Evolutionary conservation across 2,329 filamentous ascomycete genomes (phyloP).

Genomic region (Trichophyton verrucosum): DNA sequence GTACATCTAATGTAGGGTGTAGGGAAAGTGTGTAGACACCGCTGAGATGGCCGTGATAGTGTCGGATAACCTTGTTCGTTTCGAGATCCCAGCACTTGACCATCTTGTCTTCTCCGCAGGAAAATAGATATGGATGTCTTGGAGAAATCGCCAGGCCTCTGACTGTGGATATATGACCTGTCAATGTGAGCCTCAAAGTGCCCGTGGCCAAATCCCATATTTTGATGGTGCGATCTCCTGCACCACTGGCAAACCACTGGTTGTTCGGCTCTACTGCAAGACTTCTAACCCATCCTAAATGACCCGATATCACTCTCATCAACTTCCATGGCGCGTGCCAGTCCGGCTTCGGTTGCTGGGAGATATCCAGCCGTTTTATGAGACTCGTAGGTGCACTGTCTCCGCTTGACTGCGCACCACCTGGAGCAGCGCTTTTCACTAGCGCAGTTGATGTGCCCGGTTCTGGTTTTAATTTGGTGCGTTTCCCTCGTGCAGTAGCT

Average conservation of each 20-base stretch:
- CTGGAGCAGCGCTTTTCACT: conserved; percentile 28
- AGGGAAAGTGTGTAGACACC: conserved; percentile 87
- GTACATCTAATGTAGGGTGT: conserved; percentile 88
- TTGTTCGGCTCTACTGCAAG: conserved; percentile 91
- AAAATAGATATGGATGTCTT: conserved; percentile 91
- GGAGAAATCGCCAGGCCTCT: conserved; percentile 85
- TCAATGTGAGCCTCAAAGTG: conserved; percentile 70
- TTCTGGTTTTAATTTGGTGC: conserved; percentile 43
- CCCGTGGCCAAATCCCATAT: conserved; percentile 95
- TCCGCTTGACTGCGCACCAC: conserved; percentile 22
- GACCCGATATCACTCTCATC: conserved; percentile 92
- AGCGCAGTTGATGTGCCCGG: conserved; percentile 49
- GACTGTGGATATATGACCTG: conserved; percentile 88
- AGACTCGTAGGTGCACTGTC: conserved; percentile 46
- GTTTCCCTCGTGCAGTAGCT: conserved; percentile 51
- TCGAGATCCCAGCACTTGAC: conserved; percentile 99
- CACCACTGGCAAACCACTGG: conserved; percentile 92
- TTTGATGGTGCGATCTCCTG: conserved; percentile 93
- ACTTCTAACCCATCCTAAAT: conserved; percentile 85
- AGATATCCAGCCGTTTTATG: conserved; percentile 48
- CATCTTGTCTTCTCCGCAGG: conserved; percentile 98
- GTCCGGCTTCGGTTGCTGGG: conserved; percentile 63
- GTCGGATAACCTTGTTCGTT: conserved; percentile 97
- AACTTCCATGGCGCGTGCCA: conserved; percentile 99
- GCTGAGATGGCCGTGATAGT: conserved; percentile 93